Evolutionary conservation across 768 basidiomycete genomes (phyloP).

Genomic region (Kondoa malvinella): DNA sequence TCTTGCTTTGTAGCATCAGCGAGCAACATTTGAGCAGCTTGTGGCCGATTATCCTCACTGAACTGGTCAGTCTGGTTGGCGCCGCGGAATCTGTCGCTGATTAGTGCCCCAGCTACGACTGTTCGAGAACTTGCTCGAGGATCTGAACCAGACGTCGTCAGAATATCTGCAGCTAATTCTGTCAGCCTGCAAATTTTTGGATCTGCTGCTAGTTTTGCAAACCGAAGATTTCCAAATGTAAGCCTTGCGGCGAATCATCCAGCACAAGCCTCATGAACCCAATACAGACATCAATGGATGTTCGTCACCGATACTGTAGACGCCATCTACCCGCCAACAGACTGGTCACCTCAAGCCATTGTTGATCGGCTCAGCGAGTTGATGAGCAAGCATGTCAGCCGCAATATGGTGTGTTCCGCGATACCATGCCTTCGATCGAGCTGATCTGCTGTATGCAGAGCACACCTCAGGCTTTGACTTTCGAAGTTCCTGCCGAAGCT

Average conservation of each 20-base stretch:
- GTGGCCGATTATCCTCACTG: conserved; percentile 89
- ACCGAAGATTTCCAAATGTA: conserved; percentile 97
- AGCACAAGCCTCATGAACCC: not conserved
- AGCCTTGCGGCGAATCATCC: conserved; percentile 9
- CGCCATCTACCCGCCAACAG: conserved; percentile 70
- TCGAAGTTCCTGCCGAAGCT: not conserved
- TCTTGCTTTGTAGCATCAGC: conserved; percentile 74
- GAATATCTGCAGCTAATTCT: conserved; percentile 69
- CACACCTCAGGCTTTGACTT: not conserved
- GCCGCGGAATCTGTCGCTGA: not conserved
- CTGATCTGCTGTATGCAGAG: not conserved
- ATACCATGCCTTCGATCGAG: not conserved
- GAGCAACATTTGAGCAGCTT: conserved; percentile 83
- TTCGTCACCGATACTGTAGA: conserved; percentile 96
- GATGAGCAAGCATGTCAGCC: conserved; percentile 37
- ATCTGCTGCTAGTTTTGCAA: conserved; percentile 77
- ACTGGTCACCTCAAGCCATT: conserved; percentile 68
- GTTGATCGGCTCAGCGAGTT: conserved; percentile 80
- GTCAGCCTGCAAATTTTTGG: conserved; percentile 82
- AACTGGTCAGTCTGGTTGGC: conserved; percentile 45
- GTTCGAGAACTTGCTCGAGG: conserved; percentile 60
- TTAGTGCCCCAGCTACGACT: conserved; percentile 53
- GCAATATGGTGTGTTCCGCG: not conserved
- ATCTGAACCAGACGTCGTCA: conserved; percentile 59
- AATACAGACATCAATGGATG: conserved; percentile 75